phyloP scores from a whole-genome alignment of 345 rosid genomes.

The Erodium maritimum region DNA sequence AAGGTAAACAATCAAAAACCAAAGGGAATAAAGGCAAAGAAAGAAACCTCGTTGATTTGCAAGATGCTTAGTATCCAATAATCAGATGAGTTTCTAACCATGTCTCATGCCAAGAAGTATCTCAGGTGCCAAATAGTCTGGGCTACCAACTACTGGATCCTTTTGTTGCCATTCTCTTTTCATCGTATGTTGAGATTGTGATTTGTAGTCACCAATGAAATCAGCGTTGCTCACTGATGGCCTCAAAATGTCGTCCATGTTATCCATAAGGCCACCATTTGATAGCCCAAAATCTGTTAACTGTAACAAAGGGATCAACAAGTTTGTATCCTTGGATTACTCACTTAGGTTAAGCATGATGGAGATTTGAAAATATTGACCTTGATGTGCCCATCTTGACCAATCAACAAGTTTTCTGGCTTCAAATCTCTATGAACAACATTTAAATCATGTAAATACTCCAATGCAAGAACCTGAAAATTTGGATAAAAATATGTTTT shows the following conservation, averaged over 20 bases:
- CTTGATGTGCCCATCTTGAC: conserved; percentile 98
- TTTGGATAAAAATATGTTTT: conserved; percentile 12
- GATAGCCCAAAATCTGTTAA: conserved; percentile 99
- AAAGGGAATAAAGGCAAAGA: neutral
- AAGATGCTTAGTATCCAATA: neutral
- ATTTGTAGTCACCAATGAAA: conserved; percentile 42
- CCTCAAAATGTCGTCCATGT: conserved; percentile 89
- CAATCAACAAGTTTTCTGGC: conserved; percentile 94
- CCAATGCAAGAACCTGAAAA: conserved; percentile 93
- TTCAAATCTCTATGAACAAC: conserved; percentile 94
- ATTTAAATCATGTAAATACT: conserved; percentile 83
- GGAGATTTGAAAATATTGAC: conserved; percentile 28
- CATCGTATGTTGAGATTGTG: conserved; percentile 22
- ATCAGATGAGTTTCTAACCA: conserved; percentile 33
- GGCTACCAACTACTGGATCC: conserved; percentile 78
- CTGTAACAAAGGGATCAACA: conserved; percentile 40
- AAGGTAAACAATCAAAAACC: neutral
- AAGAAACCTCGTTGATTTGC: neutral
- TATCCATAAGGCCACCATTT: conserved; percentile 87
- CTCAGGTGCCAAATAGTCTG: conserved; percentile 98
- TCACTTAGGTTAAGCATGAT: too few species aligned
- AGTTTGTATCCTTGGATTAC: neutral
- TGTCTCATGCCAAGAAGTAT: conserved; percentile 98
- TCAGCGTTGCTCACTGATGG: conserved; percentile 46
- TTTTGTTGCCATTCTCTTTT: conserved; percentile 57